Conservation (phyloP, 2,329 filamentous ascomycete species). For the Gaeumannomyces tritici region DNA sequence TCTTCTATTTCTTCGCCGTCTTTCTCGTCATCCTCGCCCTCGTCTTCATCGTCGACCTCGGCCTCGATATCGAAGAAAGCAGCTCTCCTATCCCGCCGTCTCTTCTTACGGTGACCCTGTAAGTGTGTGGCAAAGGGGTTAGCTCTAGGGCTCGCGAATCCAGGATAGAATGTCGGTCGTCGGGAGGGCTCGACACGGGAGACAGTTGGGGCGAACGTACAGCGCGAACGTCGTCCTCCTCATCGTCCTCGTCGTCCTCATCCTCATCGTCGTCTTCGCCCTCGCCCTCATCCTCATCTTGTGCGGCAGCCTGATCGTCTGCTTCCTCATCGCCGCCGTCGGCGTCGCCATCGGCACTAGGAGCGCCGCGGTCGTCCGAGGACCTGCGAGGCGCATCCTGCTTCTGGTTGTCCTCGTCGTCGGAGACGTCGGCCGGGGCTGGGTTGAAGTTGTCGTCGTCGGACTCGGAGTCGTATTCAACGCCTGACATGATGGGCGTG, state of each 20-base stretch:
- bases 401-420: constrained; percentile 48
- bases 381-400: constrained; percentile 7
- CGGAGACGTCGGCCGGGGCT: constrained; percentile 61
- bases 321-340: constrained; percentile 18
- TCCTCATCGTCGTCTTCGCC: constrained; percentile 36
- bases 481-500: constrained; percentile 1
- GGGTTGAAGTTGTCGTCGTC: constrained; percentile 90
- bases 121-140: not conserved
- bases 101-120: constrained; percentile 66
- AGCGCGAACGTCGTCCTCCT: constrained; percentile 12
- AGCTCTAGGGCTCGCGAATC: not conserved
- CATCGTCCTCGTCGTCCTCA: constrained; percentile 33
- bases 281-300: constrained; percentile 33
- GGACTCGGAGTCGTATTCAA: constrained; percentile 50
- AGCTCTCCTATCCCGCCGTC: constrained; percentile 61
- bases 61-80: constrained; percentile 97
- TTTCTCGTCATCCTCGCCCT: constrained; percentile 80
- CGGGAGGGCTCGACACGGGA: not conserved
- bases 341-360: constrained; percentile 16
- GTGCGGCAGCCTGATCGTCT: constrained; percentile 21
- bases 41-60: constrained; percentile 93
- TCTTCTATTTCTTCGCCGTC: constrained; percentile 75
- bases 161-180: too few relatives aligned
- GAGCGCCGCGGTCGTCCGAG: constrained; percentile 15
- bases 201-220: not conserved